Base-by-base conservation (phyloP, 805 yeast genomes). In the Hanseniaspora lindneri region DNA sequence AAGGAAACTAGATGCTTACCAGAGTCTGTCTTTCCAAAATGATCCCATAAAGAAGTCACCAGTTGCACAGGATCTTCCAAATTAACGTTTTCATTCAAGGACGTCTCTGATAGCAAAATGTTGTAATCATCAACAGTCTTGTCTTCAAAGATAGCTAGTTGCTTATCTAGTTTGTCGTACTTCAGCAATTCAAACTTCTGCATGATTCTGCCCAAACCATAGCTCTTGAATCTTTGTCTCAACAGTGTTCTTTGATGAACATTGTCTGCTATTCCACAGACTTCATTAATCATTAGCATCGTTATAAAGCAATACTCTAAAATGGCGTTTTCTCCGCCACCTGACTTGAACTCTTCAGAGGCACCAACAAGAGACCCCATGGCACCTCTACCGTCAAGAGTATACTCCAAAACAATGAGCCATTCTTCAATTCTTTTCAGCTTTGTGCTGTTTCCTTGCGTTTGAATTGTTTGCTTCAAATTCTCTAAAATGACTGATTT, bases 291-390 rank as follows among this genome's bases (percentile, higher is more conserved):
- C 34, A 63, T 56, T 8, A 64, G 53, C 55, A 63, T 54, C 3
- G 64, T 55, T 54, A 60, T 58, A 29, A 55, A 58, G 20, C 61
- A 58, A 51, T 64, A 64, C 51, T 64, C 67, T 20, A 63, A 41
- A 19, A 63, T 60, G 4, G 64, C 72, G 43, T 71, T 71, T 28
- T 73, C 68, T 13, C 71, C 71, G 10, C 49, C 49, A 23, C 65
- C 65, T 4, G 60, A 56, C 51, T 77, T 79, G 47, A 77, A 72
- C 55, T 89, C 96, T 9, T 81, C 92, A 51, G 85, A 80, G 0
- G 96, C 95, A 1, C 96, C 96, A 8, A 89, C 97, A 57, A 81
- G 63, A 0, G 96, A 84, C 10, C 96, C 95, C 73, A 83, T 72
- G 56, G 78, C 81, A 7, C 97, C 97, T 55, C 88, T 73, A 2